Base-by-base conservation (phyloP, 2,329 filamentous ascomycete species). In the Neofusicoccum ribis region DNA sequence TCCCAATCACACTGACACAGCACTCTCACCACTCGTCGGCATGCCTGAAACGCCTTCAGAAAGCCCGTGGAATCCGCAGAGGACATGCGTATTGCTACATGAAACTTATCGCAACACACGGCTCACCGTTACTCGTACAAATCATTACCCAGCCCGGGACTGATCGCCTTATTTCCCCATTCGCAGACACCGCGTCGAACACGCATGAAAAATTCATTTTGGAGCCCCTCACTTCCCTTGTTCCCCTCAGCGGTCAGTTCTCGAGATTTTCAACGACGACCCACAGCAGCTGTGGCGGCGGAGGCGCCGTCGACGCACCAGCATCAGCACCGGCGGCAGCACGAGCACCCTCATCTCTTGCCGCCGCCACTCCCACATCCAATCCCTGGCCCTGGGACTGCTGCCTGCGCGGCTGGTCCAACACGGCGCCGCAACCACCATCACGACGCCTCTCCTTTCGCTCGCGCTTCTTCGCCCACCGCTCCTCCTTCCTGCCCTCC, bases 211-310 rank as follows among this genome's bases (percentile, higher is more conserved):
- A 47, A 3, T 37, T 47, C 56, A 47, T 47, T 47, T 46, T 31
- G 6, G 23, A n/a, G 20, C 39, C 36, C 20, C 52, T 43, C 52
- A 56, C 15, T 12, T 31, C 20, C 39, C 37, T n/a, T 2, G 20
- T 8, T 12, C 11, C 41, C 39, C 12, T 39, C 56, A 47, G 41
- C 56, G 43, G 14, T 60, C 56, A 60, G 20, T 37, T 23, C 14
- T 54, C 61, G 15, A 64, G 49, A 31, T 64, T 64, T 39, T 64
- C 61, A 7, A 64, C 50, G 11, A 56, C 61, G 34, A 64, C 61
- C 61, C 61, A 64, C 61, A 64, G 31, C 27, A 56, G 27, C 61
- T 23, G 49, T 20, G 39, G 50, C 43, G 31, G 44, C 36, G 44
- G 11, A 9, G n/a, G 37, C 44, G 34, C 43, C 44, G 23, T 34